Base-by-base conservation (phyloP, 2,329 filamentous ascomycete species). In the Aspergillus pseudoglaucus region DNA sequence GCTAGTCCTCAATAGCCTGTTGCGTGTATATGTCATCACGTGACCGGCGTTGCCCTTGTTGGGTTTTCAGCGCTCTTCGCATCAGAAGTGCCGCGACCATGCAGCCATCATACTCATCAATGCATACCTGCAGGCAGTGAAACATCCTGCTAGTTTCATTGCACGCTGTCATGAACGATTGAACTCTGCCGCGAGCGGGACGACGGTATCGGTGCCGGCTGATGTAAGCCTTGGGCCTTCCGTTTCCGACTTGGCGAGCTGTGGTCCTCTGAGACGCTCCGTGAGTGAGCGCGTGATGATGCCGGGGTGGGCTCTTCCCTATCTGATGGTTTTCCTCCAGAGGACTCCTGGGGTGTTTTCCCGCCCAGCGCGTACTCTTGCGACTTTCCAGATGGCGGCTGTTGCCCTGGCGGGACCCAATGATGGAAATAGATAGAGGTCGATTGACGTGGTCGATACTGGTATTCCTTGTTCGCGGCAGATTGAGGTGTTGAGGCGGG, bases 371-470 rank as follows among this genome's bases (percentile, higher is more conserved):
- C 86, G 60, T 80, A 80, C 51, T 86, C 85, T 64, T 86, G 83
- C 50, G 79, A 77, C 54, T 67, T 87, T 30, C 25, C 25, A 30
- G 25, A 30, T 10, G 25, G 37, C 18, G 37, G 10, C 10, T 39
- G 37, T 39, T 39, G 37, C 79, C 53, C 79, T 12, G 90, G 90
- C 41, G 90, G 90, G 50, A 91, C 87, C 89, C 90, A 95, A 64
- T 95, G 88, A 63, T 95, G 88, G 65, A 95, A 95, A 67, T 88
- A 93, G 42, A 95, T 87, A 18, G 84, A 86, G 37, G 86, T 88
- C 15, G 82, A 78, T 53, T 84, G 75, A 40, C 80, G 70, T 42
- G 83, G 37, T 18, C 37, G 81, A 56, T 85, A 56, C 12, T 48
- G 79, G 58, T 83, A 81, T 50, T 79, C 77, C 41, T 70, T 64